Base-by-base conservation (phyloP, 768 basidiomycete species). In the Naganishia randhawae region DNA sequence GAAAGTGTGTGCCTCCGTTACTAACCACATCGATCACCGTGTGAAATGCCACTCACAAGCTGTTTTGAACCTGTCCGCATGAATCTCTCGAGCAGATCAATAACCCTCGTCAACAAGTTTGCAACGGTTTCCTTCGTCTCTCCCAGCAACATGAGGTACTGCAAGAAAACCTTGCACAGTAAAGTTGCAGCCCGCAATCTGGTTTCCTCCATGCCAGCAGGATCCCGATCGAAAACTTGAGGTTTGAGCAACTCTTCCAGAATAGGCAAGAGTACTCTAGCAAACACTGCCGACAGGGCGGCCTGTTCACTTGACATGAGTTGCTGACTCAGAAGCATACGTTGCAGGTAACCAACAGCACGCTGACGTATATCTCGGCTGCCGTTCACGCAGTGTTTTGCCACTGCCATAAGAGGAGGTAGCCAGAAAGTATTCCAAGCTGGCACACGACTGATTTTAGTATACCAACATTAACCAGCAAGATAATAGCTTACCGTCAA, bases 131-230 rank as follows among this genome's bases (percentile, higher is more conserved):
- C 82, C 50, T 84, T 82, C 13, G 80, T 81, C 70, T 84, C 83
- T 52, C 82, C 85, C 65, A 91, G 87, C 14, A 88, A 85, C 48
- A 92, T 83, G 71, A 92, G 89, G 68, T 92, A 89, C 73, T 95
- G 92, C 85, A 98, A 89, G 81, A 99, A 98, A 13, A 87, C 86
- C 82, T 96, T 96, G 84, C 93, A 96, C 37, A 96, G 83, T 66
- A 98, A 81, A n/a, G 89, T 90, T 32, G 88, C 89, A 4, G 90
- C 93, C 32, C 91, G 85, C 37, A 97, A 78, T 3, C 95, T 85
- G 9, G 91, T 94, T 81, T 98, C 95, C 3, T 89, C 85, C 87
- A 97, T 90, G 32, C 91, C 92, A 71, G 85, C 83, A 0, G 90
- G 89, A 77, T 96, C 94, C 27, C 87, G 84, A 57, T 85, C 82